These are phyloP conservation scores for Podila epigama DNA, from an alignment of 192 early-diverging fungal genomes.

Conservation along the genomic window DNA sequence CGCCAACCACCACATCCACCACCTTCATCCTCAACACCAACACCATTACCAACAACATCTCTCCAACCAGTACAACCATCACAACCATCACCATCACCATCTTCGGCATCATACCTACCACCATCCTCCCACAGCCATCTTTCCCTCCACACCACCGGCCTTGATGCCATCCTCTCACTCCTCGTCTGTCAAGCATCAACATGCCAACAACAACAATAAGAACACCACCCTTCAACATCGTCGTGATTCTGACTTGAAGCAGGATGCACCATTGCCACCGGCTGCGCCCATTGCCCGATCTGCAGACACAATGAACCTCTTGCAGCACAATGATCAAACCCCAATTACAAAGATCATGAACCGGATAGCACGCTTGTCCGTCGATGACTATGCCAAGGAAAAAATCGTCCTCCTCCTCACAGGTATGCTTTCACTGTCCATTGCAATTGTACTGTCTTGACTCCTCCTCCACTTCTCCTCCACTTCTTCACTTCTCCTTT, in stretches of 20 bases:
- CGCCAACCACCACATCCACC: not conserved
- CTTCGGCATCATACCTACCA: conserved; percentile 43
- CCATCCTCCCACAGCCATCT: conserved; percentile 3
- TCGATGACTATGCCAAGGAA: conserved; percentile 41
- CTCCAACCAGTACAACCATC: too few species aligned
- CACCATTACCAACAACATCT: too few species aligned
- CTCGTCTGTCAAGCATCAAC: conserved; percentile 3
- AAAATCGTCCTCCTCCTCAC: conserved; percentile 44
- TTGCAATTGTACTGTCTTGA: conserved; percentile 11
- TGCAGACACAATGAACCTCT: too few species aligned
- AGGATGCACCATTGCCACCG: not conserved
- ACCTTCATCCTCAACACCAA: not conserved
- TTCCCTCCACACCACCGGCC: not conserved
- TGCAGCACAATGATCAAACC: conserved; percentile 6
- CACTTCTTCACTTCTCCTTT: too few species aligned
- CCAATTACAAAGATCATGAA: conserved; percentile 35
- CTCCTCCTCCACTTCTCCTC: too few species aligned
- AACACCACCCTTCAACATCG: conserved; percentile 7
- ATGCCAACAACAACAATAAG: conserved; percentile 5
- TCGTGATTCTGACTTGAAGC: not conserved
- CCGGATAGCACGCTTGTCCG: conserved; percentile 34
- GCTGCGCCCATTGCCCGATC: conserved; percentile 1
- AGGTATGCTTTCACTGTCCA: conserved; percentile 17
- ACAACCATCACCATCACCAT: conserved; percentile 12
- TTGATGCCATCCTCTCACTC: conserved; percentile 10